Base-by-base conservation (phyloP, 2,329 filamentous ascomycete species). In the Aquanectria penicillioides region DNA sequence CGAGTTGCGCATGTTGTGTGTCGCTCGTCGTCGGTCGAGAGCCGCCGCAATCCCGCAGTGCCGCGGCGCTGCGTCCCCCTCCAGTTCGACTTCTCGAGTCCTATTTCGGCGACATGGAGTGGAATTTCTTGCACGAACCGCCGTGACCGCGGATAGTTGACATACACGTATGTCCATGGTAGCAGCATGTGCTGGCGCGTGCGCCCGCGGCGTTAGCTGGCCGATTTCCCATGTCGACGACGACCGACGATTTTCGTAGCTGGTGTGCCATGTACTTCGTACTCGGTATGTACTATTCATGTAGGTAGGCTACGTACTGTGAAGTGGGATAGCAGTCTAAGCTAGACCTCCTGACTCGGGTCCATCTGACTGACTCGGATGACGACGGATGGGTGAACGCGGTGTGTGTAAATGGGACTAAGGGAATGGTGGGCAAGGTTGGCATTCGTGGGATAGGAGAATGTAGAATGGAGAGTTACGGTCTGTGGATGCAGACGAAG, bases 321-420 rank as follows among this genome's bases (percentile, higher is more conserved):
- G 49, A 43, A 37, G 31, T 25, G 20, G 46, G 46, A 20, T 22
- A 20, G 29, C 26, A 48, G 43, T 59, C 29, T 41, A 49, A n/a
- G 57, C 48, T 63, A 54, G 60, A 58, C 62, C 64, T 66, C 64
- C 66, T 69, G 67, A 69, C 67, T 69, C 63, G 63, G 53, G 50
- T 57, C 63, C 67, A 69, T 67, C 57, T 69, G 67, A 69, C 67
- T 67, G 67, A 69, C 62, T 69, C 67, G 67, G 62, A 69, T 69
- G 67, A 68, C 65, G 67, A 69, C 53, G 62, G 47, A 55, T 33
- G 51, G 20, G 49, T 15, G 49, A 48, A 60, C 57, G 54, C 53
- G 53, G 64, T 69, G 64, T 57, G 57, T 66, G 57, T 47, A 48
- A 59, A n/a, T 33, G 34, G 12, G 29, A 37, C 54, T 54, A 61